Evolutionary conservation across 495 filamentous ascomycete species (phyloP), one percentile per base, ranked within the genome.

Genomic region (Podospora tetraspora): DNA sequence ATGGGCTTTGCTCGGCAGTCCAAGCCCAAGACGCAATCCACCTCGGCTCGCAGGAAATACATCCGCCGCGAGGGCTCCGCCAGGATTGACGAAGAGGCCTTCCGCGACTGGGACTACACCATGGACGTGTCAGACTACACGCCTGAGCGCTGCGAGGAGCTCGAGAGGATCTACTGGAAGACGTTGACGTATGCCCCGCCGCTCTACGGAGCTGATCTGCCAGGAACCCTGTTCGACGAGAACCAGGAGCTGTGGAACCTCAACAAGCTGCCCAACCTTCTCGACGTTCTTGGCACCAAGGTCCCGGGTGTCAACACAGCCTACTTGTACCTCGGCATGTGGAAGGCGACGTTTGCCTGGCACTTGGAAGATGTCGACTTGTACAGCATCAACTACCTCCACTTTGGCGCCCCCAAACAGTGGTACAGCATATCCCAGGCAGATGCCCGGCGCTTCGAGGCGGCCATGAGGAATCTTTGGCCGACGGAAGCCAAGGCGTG

Each of bases 321-420:
- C n/a, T 99, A 99, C 77, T 84, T 99, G 12, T 99, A 99, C 70
- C 83, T 98, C 58, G 95, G 95, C 22, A 98, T 98, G 96, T 99
- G 95, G 95, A 99, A 97, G 75, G 95, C 95, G 22, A 97, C 95
- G 2, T 99, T 99, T 76, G 94, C 95, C 11, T 99, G 95, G 95
- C 95, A 99, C 86, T 81, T 99, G 56, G 95, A 99, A 75, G 95
- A 99, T 80, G 93, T 99, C 64, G 95, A 99, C 80, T 86, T 99
- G 2, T 98, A 98, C 85, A 97, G 94, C 80, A 99, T 99, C 83
- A 99, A 99, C 81, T 99, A 97, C 77, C 93, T 99, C 68, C 95
- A 99, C 76, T 99, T 99, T 76, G 95, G 95, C 58, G 95, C 95
- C 12, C 95, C 95, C 5, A 99, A 99, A 77, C 95, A 99, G 75